These are phyloP conservation scores for Gossypium mustelinum DNA, from an alignment of 345 rosid genomes.

Conservation along the genomic window DNA sequence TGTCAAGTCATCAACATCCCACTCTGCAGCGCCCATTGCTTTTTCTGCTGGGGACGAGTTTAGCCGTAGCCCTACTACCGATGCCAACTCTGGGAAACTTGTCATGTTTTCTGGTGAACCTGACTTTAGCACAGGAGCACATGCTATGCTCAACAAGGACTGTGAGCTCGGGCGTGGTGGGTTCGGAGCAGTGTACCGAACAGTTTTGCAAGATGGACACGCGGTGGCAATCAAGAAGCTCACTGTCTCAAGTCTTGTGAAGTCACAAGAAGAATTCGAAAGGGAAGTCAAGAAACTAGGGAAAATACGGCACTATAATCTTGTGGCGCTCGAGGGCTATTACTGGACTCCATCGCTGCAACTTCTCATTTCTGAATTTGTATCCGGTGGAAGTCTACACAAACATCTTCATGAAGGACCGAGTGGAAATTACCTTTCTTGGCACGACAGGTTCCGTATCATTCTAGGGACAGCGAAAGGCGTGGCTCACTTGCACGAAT, in stretches of 20 bases:
- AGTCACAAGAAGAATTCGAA: constrained; percentile 92
- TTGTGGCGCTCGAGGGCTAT: constrained; percentile 84
- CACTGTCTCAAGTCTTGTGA: constrained; percentile 90
- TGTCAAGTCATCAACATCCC: constrained; percentile 61
- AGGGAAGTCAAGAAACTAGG: constrained; percentile 92
- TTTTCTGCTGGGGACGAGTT: constrained; percentile 78
- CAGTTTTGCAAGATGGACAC: constrained; percentile 69
- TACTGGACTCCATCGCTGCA: constrained; percentile 96
- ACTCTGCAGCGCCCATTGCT: constrained; percentile 61
- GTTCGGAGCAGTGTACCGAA: constrained; percentile 84
- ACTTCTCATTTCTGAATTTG: constrained; percentile 82
- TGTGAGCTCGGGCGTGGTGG: constrained; percentile 98
- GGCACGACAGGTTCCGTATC: constrained; percentile 83
- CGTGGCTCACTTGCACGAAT: constrained; percentile 74
- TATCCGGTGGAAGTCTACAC: constrained; percentile 77
- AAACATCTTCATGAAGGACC: constrained; percentile 82
- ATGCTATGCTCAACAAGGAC: constrained; percentile 90
- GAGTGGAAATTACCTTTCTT: constrained; percentile 50
- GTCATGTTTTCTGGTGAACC: constrained; percentile 98
- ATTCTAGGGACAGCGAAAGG: constrained; percentile 87
- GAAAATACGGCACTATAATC: constrained; percentile 69
- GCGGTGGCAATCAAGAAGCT: constrained; percentile 95
- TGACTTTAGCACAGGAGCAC: constrained; percentile 84
- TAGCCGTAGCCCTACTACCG: constrained; percentile 74
- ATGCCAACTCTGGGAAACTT: constrained; percentile 96